A percentile compares a stretch with the other conserved stretches of the same genome.
Conservation (phyloP, 345 rosid genomes). For the Rhizophora mangle region DNA sequence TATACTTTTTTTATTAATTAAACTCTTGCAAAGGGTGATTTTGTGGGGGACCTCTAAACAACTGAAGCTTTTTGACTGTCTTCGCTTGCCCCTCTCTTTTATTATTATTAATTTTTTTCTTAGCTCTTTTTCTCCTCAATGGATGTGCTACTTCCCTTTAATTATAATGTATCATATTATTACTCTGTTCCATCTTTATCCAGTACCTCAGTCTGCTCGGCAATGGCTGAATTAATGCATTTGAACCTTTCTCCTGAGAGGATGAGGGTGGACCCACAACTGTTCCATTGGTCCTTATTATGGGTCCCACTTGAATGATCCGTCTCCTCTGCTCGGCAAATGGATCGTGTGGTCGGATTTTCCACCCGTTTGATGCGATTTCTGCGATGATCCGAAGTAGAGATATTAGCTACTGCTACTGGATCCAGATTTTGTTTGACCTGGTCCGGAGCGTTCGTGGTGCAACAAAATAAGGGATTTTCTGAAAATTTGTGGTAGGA, state of each 20-base stretch:
- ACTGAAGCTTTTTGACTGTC: not conserved
- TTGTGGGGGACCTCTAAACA: not conserved
- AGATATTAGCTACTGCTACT: too few species aligned
- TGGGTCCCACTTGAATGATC: not conserved
- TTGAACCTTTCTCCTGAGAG: not conserved
- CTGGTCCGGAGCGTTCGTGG: too few species aligned
- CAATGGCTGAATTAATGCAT: not conserved
- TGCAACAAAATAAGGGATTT: too few species aligned
- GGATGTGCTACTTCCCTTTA: too few species aligned
- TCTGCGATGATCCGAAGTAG: not conserved
- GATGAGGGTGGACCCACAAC: not conserved
- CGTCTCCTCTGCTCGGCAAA: not conserved
- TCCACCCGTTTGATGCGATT: not conserved
- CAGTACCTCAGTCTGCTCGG: too few species aligned
- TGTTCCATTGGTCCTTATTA: not conserved
- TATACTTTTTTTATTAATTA: too few species aligned
- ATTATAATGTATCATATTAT: too few species aligned
- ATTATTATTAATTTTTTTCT: not conserved
- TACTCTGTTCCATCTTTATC: too few species aligned
- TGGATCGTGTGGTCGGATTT: not conserved
- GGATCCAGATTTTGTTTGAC: too few species aligned
- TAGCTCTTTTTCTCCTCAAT: not conserved
- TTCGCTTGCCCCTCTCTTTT: not conserved
- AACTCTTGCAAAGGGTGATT: not conserved
- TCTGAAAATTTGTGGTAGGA: too few species aligned